Conservation (phyloP, 257 asterid genomes). For the Avicennia marina region DNA sequence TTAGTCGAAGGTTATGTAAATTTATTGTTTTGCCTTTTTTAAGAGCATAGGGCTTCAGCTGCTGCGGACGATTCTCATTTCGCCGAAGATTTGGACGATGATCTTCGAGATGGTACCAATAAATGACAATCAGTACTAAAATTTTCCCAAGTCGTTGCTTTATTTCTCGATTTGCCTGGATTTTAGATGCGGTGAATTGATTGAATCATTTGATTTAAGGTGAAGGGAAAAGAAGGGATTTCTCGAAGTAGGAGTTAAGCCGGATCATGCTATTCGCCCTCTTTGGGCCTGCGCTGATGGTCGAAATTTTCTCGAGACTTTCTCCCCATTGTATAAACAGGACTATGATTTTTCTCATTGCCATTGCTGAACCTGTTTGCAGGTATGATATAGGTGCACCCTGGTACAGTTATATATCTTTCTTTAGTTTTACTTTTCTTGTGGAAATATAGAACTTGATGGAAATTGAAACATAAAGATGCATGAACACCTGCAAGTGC, state of each 20-base stretch:
- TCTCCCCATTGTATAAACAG: conserved; percentile 83
- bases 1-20: background rate
- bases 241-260: conserved; percentile 87
- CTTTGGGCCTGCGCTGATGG: conserved; percentile 99
- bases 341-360: conserved; percentile 97
- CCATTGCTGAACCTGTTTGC: conserved; percentile 98
- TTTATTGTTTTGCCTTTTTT: conserved; percentile 17
- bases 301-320: conserved; percentile 90
- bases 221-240: conserved; percentile 81
- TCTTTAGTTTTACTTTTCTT: no score
- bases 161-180: background rate
- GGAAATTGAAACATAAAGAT: no score
- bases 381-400: no score
- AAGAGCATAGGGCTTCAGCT: conserved; percentile 42
- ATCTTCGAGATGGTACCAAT: conserved; percentile 57
- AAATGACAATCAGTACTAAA: background rate
- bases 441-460: no score
- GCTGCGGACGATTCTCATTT: conserved; percentile 43
- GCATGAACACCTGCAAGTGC: no score
- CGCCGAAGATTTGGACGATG: conserved; percentile 57
- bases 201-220: conserved; percentile 24
- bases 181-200: background rate
- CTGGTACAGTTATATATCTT: no score
- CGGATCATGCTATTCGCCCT: conserved; percentile 81
- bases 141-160: background rate